These are phyloP conservation scores for Obba rivulosa DNA, from an alignment of 768 basidiomycete genomes.

Conservation along the genomic window DNA sequence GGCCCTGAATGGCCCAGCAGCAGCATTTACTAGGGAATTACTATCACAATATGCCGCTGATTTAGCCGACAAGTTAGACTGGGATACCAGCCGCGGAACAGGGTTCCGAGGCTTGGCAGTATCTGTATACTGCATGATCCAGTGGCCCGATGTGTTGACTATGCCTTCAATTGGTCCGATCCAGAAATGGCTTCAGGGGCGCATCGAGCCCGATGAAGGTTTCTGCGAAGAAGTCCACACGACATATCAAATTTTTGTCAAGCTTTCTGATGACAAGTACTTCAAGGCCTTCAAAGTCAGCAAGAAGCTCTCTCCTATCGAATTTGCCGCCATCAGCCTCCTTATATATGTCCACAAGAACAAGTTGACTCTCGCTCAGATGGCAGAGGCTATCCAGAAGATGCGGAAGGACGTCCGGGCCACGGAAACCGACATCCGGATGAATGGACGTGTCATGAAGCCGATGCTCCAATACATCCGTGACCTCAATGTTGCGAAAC, in stretches of 20 bases:
- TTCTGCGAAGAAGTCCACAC: conserved; percentile 31
- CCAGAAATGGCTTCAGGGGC: conserved; percentile 21
- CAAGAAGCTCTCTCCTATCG: conserved; percentile 60
- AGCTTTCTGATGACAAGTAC: conserved; percentile 36
- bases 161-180: conserved; percentile 10
- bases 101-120: conserved; percentile 31
- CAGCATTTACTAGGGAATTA: conserved; percentile 54
- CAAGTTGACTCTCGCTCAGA: conserved; percentile 28
- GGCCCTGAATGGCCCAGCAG: conserved; percentile 53
- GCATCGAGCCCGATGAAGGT: conserved; percentile 20
- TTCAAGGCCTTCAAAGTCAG: conserved; percentile 32
- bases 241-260: conserved; percentile 43
- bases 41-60: conserved; percentile 40
- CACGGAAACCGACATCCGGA: conserved; percentile 58
- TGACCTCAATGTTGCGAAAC: conserved; percentile 11
- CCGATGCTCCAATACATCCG: conserved; percentile 50
- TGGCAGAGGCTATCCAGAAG: conserved; percentile 39
- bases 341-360: conserved; percentile 49
- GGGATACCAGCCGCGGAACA: conserved; percentile 31
- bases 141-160: conserved; percentile 14
- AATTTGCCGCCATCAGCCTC: conserved; percentile 54
- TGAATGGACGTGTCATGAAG: conserved; percentile 54
- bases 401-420: conserved; percentile 54
- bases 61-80: conserved; percentile 27
- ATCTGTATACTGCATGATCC: conserved; percentile 26